Evolutionary conservation across 2,329 filamentous ascomycete species (phyloP).

Genomic region (Ascochyta viciae-villosae): DNA sequence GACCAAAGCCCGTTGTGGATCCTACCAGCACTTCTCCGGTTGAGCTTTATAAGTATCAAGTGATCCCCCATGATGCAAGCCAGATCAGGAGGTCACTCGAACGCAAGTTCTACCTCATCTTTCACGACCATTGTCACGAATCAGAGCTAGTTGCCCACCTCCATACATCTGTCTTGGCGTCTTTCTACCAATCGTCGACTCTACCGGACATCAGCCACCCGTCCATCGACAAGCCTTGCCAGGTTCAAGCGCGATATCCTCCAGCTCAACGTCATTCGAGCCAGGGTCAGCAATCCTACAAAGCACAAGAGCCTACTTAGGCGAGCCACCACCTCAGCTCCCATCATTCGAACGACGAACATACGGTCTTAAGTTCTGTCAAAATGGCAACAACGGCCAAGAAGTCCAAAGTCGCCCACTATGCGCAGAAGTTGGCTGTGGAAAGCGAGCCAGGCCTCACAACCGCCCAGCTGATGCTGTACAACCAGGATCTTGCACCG

Average conservation of each 20-base stretch:
- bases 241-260: conserved; percentile 22
- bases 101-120: conserved; percentile 11
- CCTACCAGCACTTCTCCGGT: conserved; percentile 6
- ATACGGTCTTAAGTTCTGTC: conserved; percentile 9
- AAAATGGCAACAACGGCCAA: conserved; percentile 55
- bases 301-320: conserved; percentile 34
- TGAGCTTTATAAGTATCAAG: conserved; percentile 15
- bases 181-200: conserved; percentile 3
- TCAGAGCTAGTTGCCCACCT: conserved; percentile 6
- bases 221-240: conserved; percentile 23
- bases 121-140: conserved; percentile 6
- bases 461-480: conserved; percentile 82
- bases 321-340: conserved; percentile 22
- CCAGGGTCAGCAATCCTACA: conserved; percentile 32
- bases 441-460: conserved; percentile 78
- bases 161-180: conserved; percentile 6
- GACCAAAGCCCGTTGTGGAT: conserved; percentile 7
- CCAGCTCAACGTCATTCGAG: conserved; percentile 39
- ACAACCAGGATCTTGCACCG: conserved; percentile 80
- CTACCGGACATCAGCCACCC: conserved; percentile 36
- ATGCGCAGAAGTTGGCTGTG: conserved; percentile 70
- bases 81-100: conserved; percentile 10
- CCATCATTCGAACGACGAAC: conserved; percentile 26
- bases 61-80: conserved; percentile 9
- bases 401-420: conserved; percentile 47